Evolutionary conservation across 805 yeast species (phyloP), one percentile per base, ranked within the genome.

Genomic region (Ogataea allantospora): DNA sequence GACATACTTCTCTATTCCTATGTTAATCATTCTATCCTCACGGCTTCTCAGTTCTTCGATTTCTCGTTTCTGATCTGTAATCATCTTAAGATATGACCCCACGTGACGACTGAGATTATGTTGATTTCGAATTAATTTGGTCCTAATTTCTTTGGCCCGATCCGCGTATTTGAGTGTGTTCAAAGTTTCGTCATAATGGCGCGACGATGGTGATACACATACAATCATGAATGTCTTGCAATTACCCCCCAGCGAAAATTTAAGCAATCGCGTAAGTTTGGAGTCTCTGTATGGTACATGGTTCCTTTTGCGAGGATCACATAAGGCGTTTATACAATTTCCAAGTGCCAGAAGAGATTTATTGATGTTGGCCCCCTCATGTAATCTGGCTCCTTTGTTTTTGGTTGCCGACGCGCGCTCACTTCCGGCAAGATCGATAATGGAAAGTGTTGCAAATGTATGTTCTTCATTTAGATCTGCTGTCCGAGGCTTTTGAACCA

Each of bases 221-320:
- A 88, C 97, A 48, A 91, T 86, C 98, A 91, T 91, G 4, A 88
- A 89, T 0, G 98, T 91, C 57, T 85, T 83, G 62, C 98, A 91
- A 56, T 88, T 87, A 0, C 97, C 97, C 3, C 96, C 96, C 10
- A 91, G 66, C 0, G 96, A 88, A 55, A 86, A 88, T 57, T 89
- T 88, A 39, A 91, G 70, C 33, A 91, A 67, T 47, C 98, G 66
- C 0, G 98, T 91, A 37, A 91, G 68, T 53, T 89, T 89, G 6
- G 95, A 87, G 58, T 91, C 95, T 50, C 98, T 66, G 60, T 86
- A 91, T 0, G 98, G 98, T 8, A 91, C 76, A 63, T 88, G 96
- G 51, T 75, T 71, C 42, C 76, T 64, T 34, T 75, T 67, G 40
- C 80, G 70, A 5, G 78, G 76, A 48, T 82, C 88, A 62, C 96